Evolutionary conservation across 306 rosid species (phyloP).

Genomic region (Abrus precatorius): DNA sequence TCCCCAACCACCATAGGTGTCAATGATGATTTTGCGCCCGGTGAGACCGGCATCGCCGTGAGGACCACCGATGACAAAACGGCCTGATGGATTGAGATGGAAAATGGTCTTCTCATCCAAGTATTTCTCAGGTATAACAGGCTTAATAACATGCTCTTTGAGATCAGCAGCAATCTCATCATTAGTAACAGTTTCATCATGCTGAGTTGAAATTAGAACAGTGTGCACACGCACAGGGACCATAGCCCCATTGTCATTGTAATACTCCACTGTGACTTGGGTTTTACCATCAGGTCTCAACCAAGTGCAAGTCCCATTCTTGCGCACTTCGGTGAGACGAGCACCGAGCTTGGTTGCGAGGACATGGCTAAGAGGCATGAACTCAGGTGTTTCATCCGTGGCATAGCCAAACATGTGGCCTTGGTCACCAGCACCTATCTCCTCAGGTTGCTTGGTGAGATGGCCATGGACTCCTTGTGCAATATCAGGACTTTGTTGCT

Average conservation of each 20-base stretch:
- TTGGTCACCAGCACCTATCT: slow-evolving; percentile 74
- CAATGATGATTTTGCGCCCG: slow-evolving; percentile 69
- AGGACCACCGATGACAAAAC: slow-evolving; percentile 77
- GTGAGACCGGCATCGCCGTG: slow-evolving; percentile 79
- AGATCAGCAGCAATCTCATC: slow-evolving; percentile 75
- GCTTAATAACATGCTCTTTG: slow-evolving; percentile 70
- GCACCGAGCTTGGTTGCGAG: slow-evolving; percentile 75
- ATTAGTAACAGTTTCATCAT: slow-evolving; percentile 73
- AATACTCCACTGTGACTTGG: slow-evolving; percentile 74
- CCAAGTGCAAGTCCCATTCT: slow-evolving; percentile 71
- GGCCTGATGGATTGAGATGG: slow-evolving; percentile 75
- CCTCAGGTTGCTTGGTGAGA: slow-evolving; percentile 70
- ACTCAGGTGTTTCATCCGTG: slow-evolving; percentile 69
- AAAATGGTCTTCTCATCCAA: slow-evolving; percentile 74
- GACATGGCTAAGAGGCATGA: slow-evolving; percentile 80
- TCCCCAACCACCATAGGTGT: slow-evolving; percentile 81
- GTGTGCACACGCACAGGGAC: slow-evolving; percentile 70
- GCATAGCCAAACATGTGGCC: slow-evolving; percentile 84
- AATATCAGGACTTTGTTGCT: slow-evolving; percentile 75
- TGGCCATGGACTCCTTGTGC: slow-evolving; percentile 72
- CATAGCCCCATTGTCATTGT: slow-evolving; percentile 71
- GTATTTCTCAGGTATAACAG: slow-evolving; percentile 70
- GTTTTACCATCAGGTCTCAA: slow-evolving; percentile 76
- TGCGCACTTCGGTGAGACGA: slow-evolving; percentile 69
- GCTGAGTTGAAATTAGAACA: slow-evolving; percentile 73